A percentile compares a stretch with the other conserved stretches of the same genome.
Evolutionary conservation across 2,329 filamentous ascomycete genomes (phyloP).

Genomic region (Paradendryphiella salina): DNA sequence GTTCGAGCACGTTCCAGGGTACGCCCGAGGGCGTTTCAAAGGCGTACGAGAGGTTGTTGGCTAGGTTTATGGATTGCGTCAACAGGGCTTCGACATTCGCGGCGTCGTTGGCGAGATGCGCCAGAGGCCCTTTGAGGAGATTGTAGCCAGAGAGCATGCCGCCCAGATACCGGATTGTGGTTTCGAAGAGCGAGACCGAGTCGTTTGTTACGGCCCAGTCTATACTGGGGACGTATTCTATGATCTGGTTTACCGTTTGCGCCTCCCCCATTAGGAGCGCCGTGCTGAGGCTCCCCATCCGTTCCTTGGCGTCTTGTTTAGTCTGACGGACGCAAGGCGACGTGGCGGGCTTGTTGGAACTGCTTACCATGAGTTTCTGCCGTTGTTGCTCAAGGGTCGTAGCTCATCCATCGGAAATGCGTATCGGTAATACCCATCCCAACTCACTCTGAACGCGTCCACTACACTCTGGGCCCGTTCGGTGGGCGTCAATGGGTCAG

Average conservation of each 20-base stretch:
- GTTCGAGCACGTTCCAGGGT: constrained; percentile 69
- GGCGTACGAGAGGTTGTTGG: constrained; percentile 72
- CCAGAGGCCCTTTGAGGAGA: constrained; percentile 69
- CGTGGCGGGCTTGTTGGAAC: neutral
- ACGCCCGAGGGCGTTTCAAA: constrained; percentile 78
- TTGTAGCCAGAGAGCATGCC: constrained; percentile 78
- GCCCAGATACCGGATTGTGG: constrained; percentile 83
- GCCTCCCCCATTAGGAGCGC: constrained; percentile 74
- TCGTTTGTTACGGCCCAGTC: constrained; percentile 65
- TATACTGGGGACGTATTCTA: constrained; percentile 70
- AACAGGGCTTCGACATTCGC: constrained; percentile 63
- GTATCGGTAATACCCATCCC: constrained; percentile 64
- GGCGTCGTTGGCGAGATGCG: constrained; percentile 53
- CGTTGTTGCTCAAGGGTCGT: constrained; percentile 66
- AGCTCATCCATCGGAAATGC: constrained; percentile 80
- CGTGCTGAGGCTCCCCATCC: constrained; percentile 82
- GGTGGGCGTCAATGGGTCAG: constrained; percentile 8
- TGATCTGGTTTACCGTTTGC: constrained; percentile 69
- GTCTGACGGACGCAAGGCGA: neutral
- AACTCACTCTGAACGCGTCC: constrained; percentile 40
- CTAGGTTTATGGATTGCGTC: constrained; percentile 68
- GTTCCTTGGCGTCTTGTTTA: constrained; percentile 61
- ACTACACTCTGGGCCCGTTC: constrained; percentile 41
- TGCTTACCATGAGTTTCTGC: constrained; percentile 68
- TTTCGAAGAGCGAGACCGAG: constrained; percentile 80